phyloP scores from a whole-genome alignment of 2,329 filamentous ascomycete genomes.

The Aureobasidium sp. region DNA sequence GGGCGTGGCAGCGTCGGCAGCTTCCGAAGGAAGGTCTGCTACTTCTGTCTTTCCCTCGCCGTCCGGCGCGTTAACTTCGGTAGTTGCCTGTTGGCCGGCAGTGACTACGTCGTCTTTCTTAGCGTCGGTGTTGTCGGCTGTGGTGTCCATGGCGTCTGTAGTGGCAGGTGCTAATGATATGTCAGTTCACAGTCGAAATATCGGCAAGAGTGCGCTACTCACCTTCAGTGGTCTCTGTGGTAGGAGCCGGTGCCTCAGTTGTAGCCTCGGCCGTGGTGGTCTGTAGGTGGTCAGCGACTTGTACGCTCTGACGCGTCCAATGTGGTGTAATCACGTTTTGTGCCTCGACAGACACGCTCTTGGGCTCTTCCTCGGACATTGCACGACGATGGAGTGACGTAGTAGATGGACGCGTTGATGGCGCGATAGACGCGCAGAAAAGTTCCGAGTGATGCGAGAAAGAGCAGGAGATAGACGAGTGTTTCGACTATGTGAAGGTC shows the following conservation, averaged over 20 bases:
- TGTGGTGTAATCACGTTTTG: conserved; percentile 10
- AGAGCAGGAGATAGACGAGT: background rate
- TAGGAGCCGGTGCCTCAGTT: conserved; percentile 3
- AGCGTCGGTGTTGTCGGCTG: background rate
- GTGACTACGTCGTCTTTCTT: conserved; percentile 1
- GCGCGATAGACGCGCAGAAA: conserved; percentile 11
- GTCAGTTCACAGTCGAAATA: background rate
- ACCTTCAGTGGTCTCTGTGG: conserved; percentile 10
- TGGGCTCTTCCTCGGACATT: conserved; percentile 29
- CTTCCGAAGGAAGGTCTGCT: conserved; percentile 13
- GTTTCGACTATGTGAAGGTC: background rate
- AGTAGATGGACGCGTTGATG: conserved; percentile 15
- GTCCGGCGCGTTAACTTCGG: conserved; percentile 19
- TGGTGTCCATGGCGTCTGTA: conserved; percentile 1
- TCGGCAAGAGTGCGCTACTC: background rate
- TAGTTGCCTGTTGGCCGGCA: conserved; percentile 20
- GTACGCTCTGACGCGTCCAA: background rate
- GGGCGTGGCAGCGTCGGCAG: conserved; percentile 20
- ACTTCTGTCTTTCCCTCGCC: conserved; percentile 18
- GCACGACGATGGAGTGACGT: conserved; percentile 17
- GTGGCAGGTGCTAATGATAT: background rate
- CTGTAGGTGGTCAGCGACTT: conserved; percentile 13
- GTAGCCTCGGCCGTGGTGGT: conserved; percentile 10
- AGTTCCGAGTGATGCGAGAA: background rate
- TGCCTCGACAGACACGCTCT: conserved; percentile 23